Evolutionary conservation across 2,329 filamentous ascomycete genomes (phyloP), one percentile per base, ranked within the genome.

Genomic region (Coniochaeta sp.): DNA sequence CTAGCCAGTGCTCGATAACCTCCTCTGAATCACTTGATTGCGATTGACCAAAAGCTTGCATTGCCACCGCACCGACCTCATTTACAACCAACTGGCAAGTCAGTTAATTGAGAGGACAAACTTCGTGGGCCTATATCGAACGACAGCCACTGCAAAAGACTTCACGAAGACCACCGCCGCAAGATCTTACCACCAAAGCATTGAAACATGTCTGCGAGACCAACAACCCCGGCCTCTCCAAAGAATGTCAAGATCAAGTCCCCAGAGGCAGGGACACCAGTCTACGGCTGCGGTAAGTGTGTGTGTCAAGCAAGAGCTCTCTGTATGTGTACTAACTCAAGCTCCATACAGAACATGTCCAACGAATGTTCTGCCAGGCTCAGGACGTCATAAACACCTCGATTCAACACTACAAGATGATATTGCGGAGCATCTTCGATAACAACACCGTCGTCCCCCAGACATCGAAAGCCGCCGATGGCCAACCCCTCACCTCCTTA

Each of bases 371-470:
- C 36, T 80, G 77, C 36, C 82, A 81, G 67, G 80, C 77, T 54
- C 83, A 85, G 63, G 84, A 87, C 63, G 82, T 84, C 17, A 86
- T 85, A 73, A 87, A 89, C 66, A 86, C 81, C 63, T 88, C 87
- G 22, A 84, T 90, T 62, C 79, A 84, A 60, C 84, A 89, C 67
- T 93, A 93, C 74, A 89, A 88, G 69, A 82, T 84, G 68, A 84
- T 91, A 62, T 78, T 92, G 43, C 81, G 87, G 62, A 83, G 84
- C 61, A 86, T 93, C 64, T 88, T 88, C 73, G 88, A 91, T 71
- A 79, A 82, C 63, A 84, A 79, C 57, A 85, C 82, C 58, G 79
- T 87, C 69, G 81, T 88, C 56, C 80, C 82, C 28, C 88, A 89
- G 72, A 90, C 85, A 6, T 85, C 81, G 61, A 88, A 83, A 65